Percentiles rank a stretch among this genome's conserved stretches.
phyloP scores from a whole-genome alignment of 306 rosid species.

The Inga laurina region DNA sequence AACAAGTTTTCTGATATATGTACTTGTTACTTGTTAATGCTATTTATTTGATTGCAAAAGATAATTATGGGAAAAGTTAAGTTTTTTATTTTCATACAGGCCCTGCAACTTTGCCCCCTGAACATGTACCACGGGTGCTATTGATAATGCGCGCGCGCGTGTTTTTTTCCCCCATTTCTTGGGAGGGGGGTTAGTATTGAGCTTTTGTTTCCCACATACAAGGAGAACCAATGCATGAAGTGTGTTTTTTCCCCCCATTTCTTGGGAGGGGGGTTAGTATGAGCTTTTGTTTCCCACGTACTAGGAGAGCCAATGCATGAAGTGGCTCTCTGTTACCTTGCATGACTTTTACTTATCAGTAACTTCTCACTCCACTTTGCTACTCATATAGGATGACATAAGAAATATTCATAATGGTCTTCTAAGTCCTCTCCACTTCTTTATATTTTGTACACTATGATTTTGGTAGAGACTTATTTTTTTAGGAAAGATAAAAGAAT shows the following conservation, averaged over 20 bases:
- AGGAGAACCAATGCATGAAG: background rate
- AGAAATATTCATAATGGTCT: background rate
- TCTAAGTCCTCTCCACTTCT: background rate
- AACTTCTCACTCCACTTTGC: background rate
- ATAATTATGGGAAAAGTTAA: background rate
- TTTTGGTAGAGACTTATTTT: no score
- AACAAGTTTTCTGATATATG: background rate
- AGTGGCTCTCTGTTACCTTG: background rate
- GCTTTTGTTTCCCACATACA: background rate
- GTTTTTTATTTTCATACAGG: background rate
- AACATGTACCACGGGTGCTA: background rate
- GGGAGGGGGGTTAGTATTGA: background rate
- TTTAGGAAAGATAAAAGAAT: no score
- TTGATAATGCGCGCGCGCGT: background rate
- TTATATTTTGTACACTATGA: background rate
- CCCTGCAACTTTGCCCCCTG: background rate
- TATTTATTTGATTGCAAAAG: background rate
- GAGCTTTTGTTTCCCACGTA: background rate
- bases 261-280: background rate
- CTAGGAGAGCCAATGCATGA: background rate
- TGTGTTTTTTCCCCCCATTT: rapidly evolving
- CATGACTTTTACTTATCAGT: background rate
- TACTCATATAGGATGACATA: background rate
- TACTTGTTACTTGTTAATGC: background rate
- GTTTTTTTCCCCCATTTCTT: rapidly evolving